These are phyloP conservation scores for Candida dajiaensis DNA, from an alignment of 805 yeast species.

Conservation along the genomic window DNA sequence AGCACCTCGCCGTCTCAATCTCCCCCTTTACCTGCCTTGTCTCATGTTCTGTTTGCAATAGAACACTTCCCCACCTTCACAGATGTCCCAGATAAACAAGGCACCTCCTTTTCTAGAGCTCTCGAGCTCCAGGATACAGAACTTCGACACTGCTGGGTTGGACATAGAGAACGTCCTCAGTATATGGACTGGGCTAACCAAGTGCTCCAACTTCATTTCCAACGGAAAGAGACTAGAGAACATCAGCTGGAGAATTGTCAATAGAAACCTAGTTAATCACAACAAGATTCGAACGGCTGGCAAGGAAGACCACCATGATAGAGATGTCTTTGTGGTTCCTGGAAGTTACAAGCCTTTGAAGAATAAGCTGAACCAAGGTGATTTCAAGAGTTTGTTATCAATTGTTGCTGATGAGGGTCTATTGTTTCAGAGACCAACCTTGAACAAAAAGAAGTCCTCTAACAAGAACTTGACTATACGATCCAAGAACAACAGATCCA, in stretches of 20 bases:
- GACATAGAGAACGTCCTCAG: slow-evolving; percentile 35
- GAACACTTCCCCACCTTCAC: neutral
- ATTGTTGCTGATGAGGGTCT: slow-evolving; percentile 23
- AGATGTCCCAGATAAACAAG: slow-evolving; percentile 18
- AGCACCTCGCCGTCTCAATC: neutral
- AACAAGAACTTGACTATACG: slow-evolving; percentile 9
- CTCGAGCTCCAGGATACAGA: slow-evolving; percentile 22
- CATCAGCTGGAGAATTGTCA: slow-evolving; percentile 28
- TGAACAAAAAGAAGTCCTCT: slow-evolving; percentile 18
- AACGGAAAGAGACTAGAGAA: slow-evolving; percentile 26
- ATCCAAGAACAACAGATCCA: slow-evolving; percentile 6
- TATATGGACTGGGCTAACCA: slow-evolving; percentile 34
- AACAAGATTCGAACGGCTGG: slow-evolving; percentile 8
- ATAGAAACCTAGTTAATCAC: slow-evolving; percentile 20
- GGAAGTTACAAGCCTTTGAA: slow-evolving; percentile 8
- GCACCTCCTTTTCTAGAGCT: slow-evolving; percentile 26
- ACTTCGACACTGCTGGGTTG: slow-evolving; percentile 23
- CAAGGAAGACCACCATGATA: neutral
- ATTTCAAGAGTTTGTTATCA: slow-evolving; percentile 22
- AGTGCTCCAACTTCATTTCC: slow-evolving; percentile 24
- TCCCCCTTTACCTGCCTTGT: neutral
- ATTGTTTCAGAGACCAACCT: slow-evolving; percentile 13
- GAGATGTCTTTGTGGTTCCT: slow-evolving; percentile 1
- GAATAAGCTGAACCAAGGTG: slow-evolving; percentile 22
- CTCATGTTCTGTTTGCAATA: neutral